These are phyloP conservation scores for Backusella parvicylindrica DNA, from an alignment of 192 early-diverging fungal species.

Conservation along the genomic window DNA sequence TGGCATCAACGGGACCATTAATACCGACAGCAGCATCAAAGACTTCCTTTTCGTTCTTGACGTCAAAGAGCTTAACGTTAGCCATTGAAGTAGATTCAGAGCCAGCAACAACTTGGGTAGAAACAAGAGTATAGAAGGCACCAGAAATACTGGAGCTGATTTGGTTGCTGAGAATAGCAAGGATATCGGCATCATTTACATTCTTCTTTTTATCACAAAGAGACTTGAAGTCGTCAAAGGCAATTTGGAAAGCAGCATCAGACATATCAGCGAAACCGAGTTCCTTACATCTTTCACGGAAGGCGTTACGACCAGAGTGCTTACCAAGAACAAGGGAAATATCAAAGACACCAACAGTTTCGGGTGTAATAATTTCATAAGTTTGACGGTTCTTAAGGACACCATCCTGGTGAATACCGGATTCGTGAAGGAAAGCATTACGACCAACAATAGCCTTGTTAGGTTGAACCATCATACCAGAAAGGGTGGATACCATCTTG, in stretches of 20 bases:
- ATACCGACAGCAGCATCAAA: conserved; percentile 77
- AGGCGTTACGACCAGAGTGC: conserved; percentile 94
- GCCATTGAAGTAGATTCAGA: conserved; percentile 73
- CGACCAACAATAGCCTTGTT: conserved; percentile 98
- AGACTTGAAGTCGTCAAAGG: conserved; percentile 88
- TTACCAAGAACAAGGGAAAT: conserved; percentile 90
- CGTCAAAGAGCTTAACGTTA: conserved; percentile 73
- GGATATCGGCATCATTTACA: conserved; percentile 86
- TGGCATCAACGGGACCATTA: conserved; percentile 86
- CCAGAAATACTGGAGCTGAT: background rate
- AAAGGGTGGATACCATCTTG: conserved; percentile 82
- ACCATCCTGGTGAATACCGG: conserved; percentile 98
- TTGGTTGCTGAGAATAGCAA: conserved; percentile 63
- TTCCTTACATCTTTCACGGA: conserved; percentile 75
- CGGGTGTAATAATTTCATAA: conserved; percentile 96
- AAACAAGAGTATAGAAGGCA: conserved; percentile 60
- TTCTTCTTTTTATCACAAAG: conserved; percentile 91
- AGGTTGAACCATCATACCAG: conserved; percentile 94
- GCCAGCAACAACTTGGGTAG: conserved; percentile 79
- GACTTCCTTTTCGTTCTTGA: conserved; percentile 35
- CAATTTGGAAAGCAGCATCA: conserved; percentile 63
- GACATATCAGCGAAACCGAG: conserved; percentile 68
- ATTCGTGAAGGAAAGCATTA: conserved; percentile 97
- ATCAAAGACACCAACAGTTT: conserved; percentile 85
- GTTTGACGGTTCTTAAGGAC: conserved; percentile 94